Base-by-base conservation (phyloP, 768 basidiomycete genomes). In the Trametes villosa region DNA sequence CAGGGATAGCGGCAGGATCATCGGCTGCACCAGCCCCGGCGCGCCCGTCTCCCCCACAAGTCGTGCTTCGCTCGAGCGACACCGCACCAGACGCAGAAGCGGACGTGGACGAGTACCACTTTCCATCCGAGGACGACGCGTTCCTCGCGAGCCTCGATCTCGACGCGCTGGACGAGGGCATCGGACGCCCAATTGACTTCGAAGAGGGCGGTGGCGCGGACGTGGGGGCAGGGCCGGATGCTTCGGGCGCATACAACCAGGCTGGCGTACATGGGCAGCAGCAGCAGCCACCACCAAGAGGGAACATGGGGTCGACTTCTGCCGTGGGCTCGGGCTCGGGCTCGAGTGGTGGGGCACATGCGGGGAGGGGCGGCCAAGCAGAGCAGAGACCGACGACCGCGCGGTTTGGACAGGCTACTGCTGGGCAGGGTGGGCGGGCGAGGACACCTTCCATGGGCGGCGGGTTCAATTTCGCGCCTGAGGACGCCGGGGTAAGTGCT, bases 91-190 rank as follows among this genome's bases (percentile, higher is more conserved):
- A 57, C 8, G 33, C 47, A 20, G 56, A 57, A 2, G 33, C 22
- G 22, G 79, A 79, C 4, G 80, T 73, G 1, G 76, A 76, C 18
- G 63, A 79, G 0, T 86, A 81, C 62, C 76, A 77, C 12, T 81
- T 85, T 63, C 76, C 77, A 57, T 87, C 87, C 1, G 87, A 92
- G 40, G 89, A 91, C 53, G 88, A 86, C 53, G 85, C 79, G 2
- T 81, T 89, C 65, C 75, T 87, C 34, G 87, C 88, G 20, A 72
- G 78, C 11, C 77, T 86, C 36, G 77, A 84, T 58, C 75, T 77
- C 24, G 78, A 76, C 27, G 80, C 81, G 48, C 76, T 74, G 2
- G 72, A 70, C 36, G 67, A 66, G 20, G 67, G 66, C 11, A 44
- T 76, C 29, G 70, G 73, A 15, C 65, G 71, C n/a, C 77, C 73